Conservation (phyloP, 192 early-diverging fungal genomes). For the Chytriomyces sp. region DNA sequence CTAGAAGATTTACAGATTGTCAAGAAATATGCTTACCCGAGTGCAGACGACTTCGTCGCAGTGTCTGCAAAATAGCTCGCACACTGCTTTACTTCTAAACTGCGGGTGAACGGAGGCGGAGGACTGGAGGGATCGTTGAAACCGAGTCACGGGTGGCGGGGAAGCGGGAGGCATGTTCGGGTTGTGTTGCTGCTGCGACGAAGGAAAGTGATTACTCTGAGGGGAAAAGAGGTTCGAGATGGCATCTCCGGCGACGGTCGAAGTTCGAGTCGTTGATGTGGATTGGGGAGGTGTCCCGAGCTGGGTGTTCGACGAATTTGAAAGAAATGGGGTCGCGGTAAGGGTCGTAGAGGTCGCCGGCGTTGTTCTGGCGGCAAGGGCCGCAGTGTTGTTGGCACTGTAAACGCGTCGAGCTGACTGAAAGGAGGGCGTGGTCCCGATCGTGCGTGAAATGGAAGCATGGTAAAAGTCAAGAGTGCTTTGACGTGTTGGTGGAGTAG, state of each 20-base stretch:
- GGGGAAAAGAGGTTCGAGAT: too few species aligned
- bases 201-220: too few species aligned
- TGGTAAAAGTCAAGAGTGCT: neutral
- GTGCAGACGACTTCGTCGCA: slow-evolving; percentile 64
- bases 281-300: too few species aligned
- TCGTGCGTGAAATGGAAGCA: slow-evolving; percentile 5
- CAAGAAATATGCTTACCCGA: slow-evolving; percentile 35
- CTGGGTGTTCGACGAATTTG: neutral
- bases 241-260: too few species aligned
- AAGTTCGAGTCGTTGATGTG: neutral
- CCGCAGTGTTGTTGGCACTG: slow-evolving; percentile 3
- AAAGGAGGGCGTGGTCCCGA: neutral
- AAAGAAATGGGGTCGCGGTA: neutral
- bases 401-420: slow-evolving; percentile 16
- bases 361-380: neutral
- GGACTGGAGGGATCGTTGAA: neutral
- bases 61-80: slow-evolving; percentile 67
- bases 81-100: slow-evolving; percentile 72
- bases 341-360: neutral
- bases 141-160: slow-evolving; percentile 6
- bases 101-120: slow-evolving; percentile 53
- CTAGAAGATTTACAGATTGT: slow-evolving; percentile 2
- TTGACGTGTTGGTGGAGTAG: neutral
- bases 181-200: slow-evolving; percentile 1
- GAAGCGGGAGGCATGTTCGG: slow-evolving; percentile 25